Evolutionary conservation across 2,329 filamentous ascomycete genomes (phyloP), one percentile per base, ranked within the genome.

Genomic region (Neoscytalidium dimidiatum): DNA sequence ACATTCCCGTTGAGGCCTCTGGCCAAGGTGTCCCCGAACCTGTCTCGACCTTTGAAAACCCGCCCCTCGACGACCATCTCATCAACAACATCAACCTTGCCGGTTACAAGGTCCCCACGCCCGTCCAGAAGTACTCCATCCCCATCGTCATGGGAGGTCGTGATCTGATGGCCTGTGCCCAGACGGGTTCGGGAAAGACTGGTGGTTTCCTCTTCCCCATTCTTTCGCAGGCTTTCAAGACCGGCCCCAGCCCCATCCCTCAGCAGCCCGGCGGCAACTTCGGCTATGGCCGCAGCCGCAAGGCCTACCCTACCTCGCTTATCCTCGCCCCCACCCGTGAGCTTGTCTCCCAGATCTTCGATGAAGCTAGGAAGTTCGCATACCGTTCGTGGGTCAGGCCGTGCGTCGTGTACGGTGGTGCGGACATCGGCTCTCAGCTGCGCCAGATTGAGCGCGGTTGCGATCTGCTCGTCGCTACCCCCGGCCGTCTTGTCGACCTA

Each of bases 131-230:
- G 82, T 98, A 99, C 85, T 98, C 95, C 3, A 97, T 99, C 65
- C 95, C 95, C 71, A 99, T 99, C 75, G 95, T 99, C 77, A 97
- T 97, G 92, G 90, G 89, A 72, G 95, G 95, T 69, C 93, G 95
- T 82, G 95, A 99, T 81, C 85, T 99, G 78, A 99, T 99, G 95
- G 95, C 95, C 80, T 99, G 95, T 85, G 95, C 95, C 74, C 95
- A 99, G 86, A 99, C 95, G 72, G 95, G 94, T 90, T 99, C 95
- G 75, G 95, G 95, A 86, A 99, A 99, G 88, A 99, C 95, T 79
- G 95, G 95, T 85, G 95, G 95, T 86, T 99, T 99, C 88, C 85
- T 99, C 69, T 99, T 99, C 86, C 95, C 95, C 66, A 98, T 99
- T 70, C 87, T 99, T 58, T 97, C 95, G n/a, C 94, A 99, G 82